Evolutionary conservation across 169 alveolate species (phyloP).

Genomic region (Eimeria acervulina): DNA sequence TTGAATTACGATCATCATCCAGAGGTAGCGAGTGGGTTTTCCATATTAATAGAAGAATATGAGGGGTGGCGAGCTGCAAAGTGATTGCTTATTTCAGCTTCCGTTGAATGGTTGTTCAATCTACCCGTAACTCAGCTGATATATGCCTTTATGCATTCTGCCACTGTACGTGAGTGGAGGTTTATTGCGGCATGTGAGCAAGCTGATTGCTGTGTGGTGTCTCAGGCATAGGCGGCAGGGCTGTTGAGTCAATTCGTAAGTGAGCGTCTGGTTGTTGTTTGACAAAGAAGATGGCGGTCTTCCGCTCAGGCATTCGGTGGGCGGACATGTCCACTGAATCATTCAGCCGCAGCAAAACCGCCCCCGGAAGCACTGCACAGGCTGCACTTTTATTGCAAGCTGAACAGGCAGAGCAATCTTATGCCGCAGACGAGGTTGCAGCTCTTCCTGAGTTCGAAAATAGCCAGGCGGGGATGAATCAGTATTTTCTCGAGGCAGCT

Average conservation of each 20-base stretch:
- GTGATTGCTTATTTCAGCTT: background rate
- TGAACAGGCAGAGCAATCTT: conserved; percentile 74
- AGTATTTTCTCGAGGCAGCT: conserved; percentile 73
- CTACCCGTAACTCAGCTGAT: background rate
- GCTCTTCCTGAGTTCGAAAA: conserved; percentile 77
- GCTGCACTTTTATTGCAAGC: conserved; percentile 72
- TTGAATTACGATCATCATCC: background rate
- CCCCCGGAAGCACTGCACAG: conserved; percentile 73
- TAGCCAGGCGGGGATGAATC: conserved; percentile 82
- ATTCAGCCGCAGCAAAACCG: conserved; percentile 72
- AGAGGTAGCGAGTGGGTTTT: background rate
- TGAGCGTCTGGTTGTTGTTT: background rate
- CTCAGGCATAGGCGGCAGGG: conserved; percentile 25
- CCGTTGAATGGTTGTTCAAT: background rate
- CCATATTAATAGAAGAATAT: background rate
- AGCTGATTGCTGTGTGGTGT: background rate
- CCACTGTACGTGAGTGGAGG: background rate
- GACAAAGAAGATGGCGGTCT: conserved; percentile 58
- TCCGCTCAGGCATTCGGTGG: conserved; percentile 75
- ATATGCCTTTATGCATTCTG: background rate
- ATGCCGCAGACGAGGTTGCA: conserved; percentile 67
- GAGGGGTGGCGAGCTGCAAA: background rate
- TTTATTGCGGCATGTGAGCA: background rate
- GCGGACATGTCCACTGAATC: conserved; percentile 78
- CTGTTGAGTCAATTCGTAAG: background rate